These are phyloP conservation scores for Pseudogymnoascus sp. DNA, from an alignment of 2,329 filamentous ascomycete species.

Conservation along the genomic window DNA sequence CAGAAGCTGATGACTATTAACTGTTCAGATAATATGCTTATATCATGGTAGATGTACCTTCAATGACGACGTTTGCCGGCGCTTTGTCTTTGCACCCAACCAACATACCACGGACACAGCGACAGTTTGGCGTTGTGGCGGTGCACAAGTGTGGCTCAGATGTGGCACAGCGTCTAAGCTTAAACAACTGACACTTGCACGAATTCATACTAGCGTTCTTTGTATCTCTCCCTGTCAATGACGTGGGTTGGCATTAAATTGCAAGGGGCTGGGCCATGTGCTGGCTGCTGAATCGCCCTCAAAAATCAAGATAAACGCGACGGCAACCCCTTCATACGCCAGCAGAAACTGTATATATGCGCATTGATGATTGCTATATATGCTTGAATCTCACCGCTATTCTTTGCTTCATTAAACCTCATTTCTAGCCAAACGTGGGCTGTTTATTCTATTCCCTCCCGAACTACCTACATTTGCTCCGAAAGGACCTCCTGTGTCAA, in stretches of 20 bases:
- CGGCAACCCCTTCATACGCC: background rate
- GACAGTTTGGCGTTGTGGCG: slow-evolving; percentile 7
- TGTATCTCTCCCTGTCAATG: background rate
- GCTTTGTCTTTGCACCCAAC: slow-evolving; percentile 1
- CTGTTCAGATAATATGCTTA: slow-evolving; percentile 3
- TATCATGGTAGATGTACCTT: slow-evolving; percentile 5
- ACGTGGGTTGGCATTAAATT: background rate
- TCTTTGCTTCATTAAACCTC: background rate
- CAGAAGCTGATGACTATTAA: background rate
- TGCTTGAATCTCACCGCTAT: background rate
- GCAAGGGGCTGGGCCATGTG: slow-evolving; percentile 1
- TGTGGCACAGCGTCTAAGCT: background rate
- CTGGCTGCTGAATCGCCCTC: background rate
- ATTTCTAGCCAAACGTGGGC: background rate
- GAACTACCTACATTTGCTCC: background rate
- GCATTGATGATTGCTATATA: background rate
- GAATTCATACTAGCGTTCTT: background rate
- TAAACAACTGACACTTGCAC: background rate
- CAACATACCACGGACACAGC: slow-evolving; percentile 3
- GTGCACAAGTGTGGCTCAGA: background rate
- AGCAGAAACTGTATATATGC: background rate
- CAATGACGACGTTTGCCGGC: background rate
- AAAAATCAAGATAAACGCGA: slow-evolving; percentile 10
- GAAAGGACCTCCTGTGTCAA: background rate
- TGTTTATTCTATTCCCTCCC: background rate